Evolutionary conservation across 2,329 filamentous ascomycete genomes (phyloP).

Genomic region (Colletotrichum acutatum): DNA sequence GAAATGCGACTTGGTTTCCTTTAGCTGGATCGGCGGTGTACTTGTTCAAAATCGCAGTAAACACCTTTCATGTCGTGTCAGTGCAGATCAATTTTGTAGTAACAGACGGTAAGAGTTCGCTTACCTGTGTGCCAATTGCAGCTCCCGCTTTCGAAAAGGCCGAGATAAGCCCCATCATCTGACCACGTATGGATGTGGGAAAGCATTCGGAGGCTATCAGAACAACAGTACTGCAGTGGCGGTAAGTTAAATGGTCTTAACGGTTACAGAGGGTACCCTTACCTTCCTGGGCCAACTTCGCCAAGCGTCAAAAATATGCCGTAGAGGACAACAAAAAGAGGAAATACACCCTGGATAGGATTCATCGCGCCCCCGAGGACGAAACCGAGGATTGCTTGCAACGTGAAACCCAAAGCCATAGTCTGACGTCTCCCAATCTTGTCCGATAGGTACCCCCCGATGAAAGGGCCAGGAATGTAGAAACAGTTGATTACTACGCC

Average conservation of each 20-base stretch:
- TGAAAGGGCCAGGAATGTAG: conserved; percentile 58
- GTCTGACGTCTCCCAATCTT: conserved; percentile 60
- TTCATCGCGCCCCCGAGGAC: conserved; percentile 59
- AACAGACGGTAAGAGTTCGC: neutral
- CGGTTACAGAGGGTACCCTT: conserved; percentile 4
- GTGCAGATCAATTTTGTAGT: neutral
- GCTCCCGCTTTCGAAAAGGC: conserved; percentile 61
- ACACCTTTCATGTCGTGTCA: conserved; percentile 45
- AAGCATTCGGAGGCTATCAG: conserved; percentile 58
- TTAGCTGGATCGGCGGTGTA: conserved; percentile 51
- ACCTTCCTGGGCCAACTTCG: conserved; percentile 61
- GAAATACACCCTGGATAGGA: conserved; percentile 57
- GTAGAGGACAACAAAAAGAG: conserved; percentile 62
- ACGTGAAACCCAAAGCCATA: conserved; percentile 60
- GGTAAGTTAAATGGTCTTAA: neutral
- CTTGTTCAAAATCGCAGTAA: conserved; percentile 60
- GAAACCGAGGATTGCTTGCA: conserved; percentile 59
- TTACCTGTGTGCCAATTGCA: conserved; percentile 56
- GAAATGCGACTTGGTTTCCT: conserved; percentile 60
- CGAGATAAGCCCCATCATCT: conserved; percentile 59
- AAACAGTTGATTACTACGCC: conserved; percentile 61
- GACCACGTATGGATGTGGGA: conserved; percentile 60
- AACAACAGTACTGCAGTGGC: conserved; percentile 46
- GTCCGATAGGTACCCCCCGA: conserved; percentile 60
- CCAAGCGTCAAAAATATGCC: conserved; percentile 60